Evolutionary conservation across 345 rosid species (phyloP).

Genomic region (Conringia planisiliqua): DNA sequence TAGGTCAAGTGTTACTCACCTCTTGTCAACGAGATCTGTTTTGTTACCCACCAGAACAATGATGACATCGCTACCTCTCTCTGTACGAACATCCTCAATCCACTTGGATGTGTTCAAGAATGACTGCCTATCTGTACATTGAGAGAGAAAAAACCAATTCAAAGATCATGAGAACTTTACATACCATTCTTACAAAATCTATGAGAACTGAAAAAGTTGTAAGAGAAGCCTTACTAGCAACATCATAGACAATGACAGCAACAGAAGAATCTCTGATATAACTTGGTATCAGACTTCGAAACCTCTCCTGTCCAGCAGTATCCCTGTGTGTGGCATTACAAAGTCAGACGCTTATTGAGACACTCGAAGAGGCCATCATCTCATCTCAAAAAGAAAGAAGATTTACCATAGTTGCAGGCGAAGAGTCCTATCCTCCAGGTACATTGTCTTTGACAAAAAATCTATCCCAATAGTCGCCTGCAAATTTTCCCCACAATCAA

Average conservation of each 20-base stretch:
- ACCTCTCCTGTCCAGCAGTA: conserved; percentile 97
- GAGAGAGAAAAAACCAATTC: neutral
- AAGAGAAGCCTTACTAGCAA: conserved; percentile 59
- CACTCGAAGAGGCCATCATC: too few species aligned
- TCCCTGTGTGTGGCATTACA: conserved; percentile 60
- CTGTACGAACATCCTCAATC: conserved; percentile 90
- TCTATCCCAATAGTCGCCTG: conserved; percentile 96
- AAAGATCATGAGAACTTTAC: neutral
- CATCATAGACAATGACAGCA: conserved; percentile 91
- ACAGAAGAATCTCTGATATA: conserved; percentile 95
- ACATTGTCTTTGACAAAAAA: conserved; percentile 91
- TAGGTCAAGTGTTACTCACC: conserved; percentile 34
- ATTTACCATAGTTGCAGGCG: conserved; percentile 88
- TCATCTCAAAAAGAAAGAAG: too few species aligned
- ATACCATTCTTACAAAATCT: neutral
- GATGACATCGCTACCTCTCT: conserved; percentile 84
- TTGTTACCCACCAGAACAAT: conserved; percentile 91
- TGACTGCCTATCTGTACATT: conserved; percentile 68
- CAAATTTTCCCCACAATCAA: neutral
- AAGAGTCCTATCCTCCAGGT: conserved; percentile 88
- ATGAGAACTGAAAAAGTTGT: neutral
- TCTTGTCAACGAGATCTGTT: conserved; percentile 84
- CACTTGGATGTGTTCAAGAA: conserved; percentile 89
- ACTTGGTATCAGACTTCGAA: conserved; percentile 92
- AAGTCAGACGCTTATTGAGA: neutral